Base-by-base conservation (phyloP, 179 eudicot species). In the Beta macrorhiza region DNA sequence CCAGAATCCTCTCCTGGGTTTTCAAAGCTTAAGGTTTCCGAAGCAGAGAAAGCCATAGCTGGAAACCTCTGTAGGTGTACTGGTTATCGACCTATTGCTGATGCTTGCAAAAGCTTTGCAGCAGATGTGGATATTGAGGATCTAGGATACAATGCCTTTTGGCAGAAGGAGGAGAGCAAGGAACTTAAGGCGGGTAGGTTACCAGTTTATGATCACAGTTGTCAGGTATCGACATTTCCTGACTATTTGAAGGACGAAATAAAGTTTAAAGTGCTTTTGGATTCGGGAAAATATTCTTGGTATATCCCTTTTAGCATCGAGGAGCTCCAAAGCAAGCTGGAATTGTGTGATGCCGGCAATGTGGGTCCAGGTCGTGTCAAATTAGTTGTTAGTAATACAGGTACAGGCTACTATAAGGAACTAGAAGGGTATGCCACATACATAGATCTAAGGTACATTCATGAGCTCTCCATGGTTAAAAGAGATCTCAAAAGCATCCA, bases 51-150 rank as follows among this genome's bases (percentile, higher is more conserved):
- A 79, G 85, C 98, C 57, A 85, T 94, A 12, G 79, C 92, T 7
- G 98, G 99, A 79, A 89, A 96, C 85, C 94, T 96, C 58, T 96
- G 99, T 83, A 85, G 99, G 37, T 96, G 99, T 79, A 96, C 99
- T 61, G 99, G 99, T 13, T 96, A 96, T 82, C 90, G 99, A 70
- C 91, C 99, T 37, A 92, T 96, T 70, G 91, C 89, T 70, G 98
- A 96, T 91, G 97, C 90, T 80, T 96, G 98, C 87, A 96, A 96
- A 81, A 92, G 96, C 78, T 96, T 92, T 86, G 97, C 97, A 59
- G 74, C 84, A 77, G 86, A 96, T 89, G 94, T 96, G 55, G 99
- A 96, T 82, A 89, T 96, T 83, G 99, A 96, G 73, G 99, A 96
- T 88, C 86, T 96, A 83, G 98, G 99, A 49, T 77, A 89, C 56